phyloP scores from a whole-genome alignment of 352 stramenopile species.

The Phytophthora ohioensis region DNA sequence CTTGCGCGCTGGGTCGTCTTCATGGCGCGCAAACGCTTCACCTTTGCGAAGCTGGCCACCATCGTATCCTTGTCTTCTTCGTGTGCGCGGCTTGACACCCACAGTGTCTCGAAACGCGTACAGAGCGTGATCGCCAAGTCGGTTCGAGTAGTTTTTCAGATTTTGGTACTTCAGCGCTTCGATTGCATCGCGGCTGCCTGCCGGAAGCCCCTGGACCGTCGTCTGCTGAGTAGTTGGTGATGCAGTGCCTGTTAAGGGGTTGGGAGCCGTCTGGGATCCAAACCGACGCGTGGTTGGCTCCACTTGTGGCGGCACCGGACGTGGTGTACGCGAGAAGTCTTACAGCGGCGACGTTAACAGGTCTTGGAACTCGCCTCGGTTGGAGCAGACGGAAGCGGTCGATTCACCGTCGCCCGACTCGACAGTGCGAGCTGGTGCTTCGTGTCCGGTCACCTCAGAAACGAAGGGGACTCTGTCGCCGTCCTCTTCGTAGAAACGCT shows the following conservation, averaged over 20 bases:
- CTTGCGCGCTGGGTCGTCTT: slow-evolving; percentile 2
- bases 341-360: neutral
- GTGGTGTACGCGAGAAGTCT: slow-evolving; percentile 1
- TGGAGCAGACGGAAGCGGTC: neutral
- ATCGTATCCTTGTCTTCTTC: slow-evolving; percentile 4
- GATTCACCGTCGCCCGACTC: neutral
- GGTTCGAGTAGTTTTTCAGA: too few relatives aligned
- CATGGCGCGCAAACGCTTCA: neutral
- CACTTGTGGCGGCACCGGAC: neutral
- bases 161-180: neutral
- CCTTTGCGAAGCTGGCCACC: slow-evolving; percentile 6
- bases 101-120: neutral
- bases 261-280: neutral
- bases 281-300: neutral
- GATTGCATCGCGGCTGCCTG: neutral
- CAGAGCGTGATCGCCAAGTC: neutral
- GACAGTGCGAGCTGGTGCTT: neutral
- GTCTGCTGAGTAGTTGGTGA: neutral
- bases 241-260: neutral
- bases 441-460: neutral
- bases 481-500: too few relatives aligned
- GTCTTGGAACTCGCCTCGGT: slow-evolving; percentile 1
- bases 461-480: too few relatives aligned
- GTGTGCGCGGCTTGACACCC: neutral
- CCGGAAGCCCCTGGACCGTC: neutral